Base-by-base conservation (phyloP, 1,139 yeast species). In the Geotrichum aggregatum region DNA sequence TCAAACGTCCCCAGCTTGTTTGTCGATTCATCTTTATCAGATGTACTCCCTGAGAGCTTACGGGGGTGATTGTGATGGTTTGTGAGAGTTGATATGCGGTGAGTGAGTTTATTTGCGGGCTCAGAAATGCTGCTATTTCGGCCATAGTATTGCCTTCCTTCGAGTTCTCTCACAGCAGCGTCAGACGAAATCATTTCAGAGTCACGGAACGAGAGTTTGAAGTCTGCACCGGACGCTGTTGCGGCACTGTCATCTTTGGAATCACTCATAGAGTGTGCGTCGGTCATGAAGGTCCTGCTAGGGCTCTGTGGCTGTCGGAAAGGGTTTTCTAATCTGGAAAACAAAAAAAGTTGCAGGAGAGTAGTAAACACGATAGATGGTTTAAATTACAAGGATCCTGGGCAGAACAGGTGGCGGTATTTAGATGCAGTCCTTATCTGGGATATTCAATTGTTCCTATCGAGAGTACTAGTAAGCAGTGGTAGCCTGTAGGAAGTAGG, bases 1-100 rank as follows among this genome's bases (percentile, higher is more conserved):
- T 66, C 71, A 48, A 65, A 67, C 1, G 72, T 70, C 51, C 65
- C 69, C 40, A 70, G 64, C 52, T 70, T 70, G 43, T 48, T 38
- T 28, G 22, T 40, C 10, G 14, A 47, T 38, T 35, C 54, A 22
- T 13, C 18, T 21, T 28, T 30, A 16, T 11, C 36, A 1, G 16
- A 30, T 3, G 36, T 31, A 7, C 31, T 31, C 6, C 14, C 18
- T n/a, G 39, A 24, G 11, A 13, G 24, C 18, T 18, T 33, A 3
- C 10, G 28, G 11, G 52, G 16, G 16, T 34, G 14, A 26, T 21
- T 35, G 22, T 34, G 42, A 10, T 30, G 24, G 26, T n/a, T 19
- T 6, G 19, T 16, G 42, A 44, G n/a, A 19, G 49, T 31, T 22
- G 44, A 19, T 4, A 26, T 26, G 8, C 49, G 48, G 14, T 35